Evolutionary conservation across 768 basidiomycete species (phyloP).

Genomic region (Lentinula guzmanii): DNA sequence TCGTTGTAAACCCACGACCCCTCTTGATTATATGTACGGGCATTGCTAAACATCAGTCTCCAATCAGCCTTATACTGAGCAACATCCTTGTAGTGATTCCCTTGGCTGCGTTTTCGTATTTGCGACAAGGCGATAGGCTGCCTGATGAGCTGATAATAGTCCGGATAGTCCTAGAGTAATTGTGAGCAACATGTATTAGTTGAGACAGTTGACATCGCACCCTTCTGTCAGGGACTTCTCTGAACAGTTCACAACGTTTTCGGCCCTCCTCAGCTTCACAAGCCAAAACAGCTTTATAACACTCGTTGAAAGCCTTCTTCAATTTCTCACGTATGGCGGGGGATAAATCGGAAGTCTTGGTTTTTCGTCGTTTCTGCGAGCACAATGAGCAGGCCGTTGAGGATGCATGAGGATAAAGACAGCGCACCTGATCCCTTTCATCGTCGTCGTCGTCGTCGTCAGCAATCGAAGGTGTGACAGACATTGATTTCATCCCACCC

Average conservation of each 20-base stretch:
- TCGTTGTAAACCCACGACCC: constrained; percentile 94
- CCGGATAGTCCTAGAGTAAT: constrained; percentile 67
- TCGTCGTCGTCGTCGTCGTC: constrained; percentile 72
- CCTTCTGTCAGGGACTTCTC: constrained; percentile 76
- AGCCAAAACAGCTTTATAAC: constrained; percentile 64
- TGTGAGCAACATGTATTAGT: constrained; percentile 9
- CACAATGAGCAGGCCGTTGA: not conserved
- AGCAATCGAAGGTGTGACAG: constrained; percentile 66
- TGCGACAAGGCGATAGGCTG: constrained; percentile 85
- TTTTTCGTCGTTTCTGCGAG: constrained; percentile 80
- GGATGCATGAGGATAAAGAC: not conserved
- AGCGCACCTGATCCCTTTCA: constrained; percentile 56
- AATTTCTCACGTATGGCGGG: constrained; percentile 62
- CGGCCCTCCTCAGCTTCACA: constrained; percentile 71
- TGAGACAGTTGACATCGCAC: constrained; percentile 28
- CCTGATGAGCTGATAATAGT: constrained; percentile 86
- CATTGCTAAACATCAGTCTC: constrained; percentile 91
- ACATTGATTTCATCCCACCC: constrained; percentile 58
- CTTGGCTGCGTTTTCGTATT: constrained; percentile 71
- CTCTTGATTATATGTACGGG: constrained; percentile 89
- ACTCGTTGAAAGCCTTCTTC: constrained; percentile 80
- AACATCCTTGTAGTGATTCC: constrained; percentile 69
- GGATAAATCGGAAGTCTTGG: constrained; percentile 52
- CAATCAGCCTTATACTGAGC: constrained; percentile 72
- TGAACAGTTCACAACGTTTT: constrained; percentile 82